These are phyloP conservation scores for Emmonsia crescens DNA, from an alignment of 2,329 filamentous ascomycete genomes.

Conservation along the genomic window DNA sequence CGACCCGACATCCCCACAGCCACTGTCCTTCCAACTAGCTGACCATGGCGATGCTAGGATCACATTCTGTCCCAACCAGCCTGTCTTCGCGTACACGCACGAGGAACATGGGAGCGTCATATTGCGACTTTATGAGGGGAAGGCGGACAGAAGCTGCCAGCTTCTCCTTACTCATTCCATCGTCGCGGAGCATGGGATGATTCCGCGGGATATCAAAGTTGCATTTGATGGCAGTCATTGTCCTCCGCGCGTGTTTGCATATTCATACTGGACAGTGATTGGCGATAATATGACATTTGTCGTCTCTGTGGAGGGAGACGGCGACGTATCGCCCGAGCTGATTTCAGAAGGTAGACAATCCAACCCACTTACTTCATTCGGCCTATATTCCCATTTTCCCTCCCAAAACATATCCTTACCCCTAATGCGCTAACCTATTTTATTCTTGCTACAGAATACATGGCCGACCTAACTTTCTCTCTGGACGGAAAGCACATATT, in stretches of 20 bases:
- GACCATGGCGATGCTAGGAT: neutral
- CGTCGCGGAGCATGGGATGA: neutral
- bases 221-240: conserved; percentile 1
- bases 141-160: neutral
- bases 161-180: neutral
- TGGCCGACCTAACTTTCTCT: conserved; percentile 4
- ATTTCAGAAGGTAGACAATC: conserved; percentile 1
- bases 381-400: neutral
- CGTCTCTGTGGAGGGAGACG: neutral
- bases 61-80: conserved; percentile 3
- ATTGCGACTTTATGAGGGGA: conserved; percentile 1
- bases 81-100: conserved; percentile 1
- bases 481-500: conserved; percentile 3
- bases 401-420: neutral
- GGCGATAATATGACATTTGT: conserved; percentile 1
- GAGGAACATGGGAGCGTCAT: conserved; percentile 1
- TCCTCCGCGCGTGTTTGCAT: conserved; percentile 3
- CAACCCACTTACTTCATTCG: neutral
- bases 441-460: neutral
- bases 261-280: conserved; percentile 3
- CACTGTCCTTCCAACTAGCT: neutral
- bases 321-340: neutral
- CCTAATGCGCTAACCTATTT: neutral
- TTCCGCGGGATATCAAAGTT: conserved; percentile 4
- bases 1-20: neutral